Evolutionary conservation across 2,329 filamentous ascomycete species (phyloP), one percentile per base, ranked within the genome.

Genomic region (Bipolaris oryzae): DNA sequence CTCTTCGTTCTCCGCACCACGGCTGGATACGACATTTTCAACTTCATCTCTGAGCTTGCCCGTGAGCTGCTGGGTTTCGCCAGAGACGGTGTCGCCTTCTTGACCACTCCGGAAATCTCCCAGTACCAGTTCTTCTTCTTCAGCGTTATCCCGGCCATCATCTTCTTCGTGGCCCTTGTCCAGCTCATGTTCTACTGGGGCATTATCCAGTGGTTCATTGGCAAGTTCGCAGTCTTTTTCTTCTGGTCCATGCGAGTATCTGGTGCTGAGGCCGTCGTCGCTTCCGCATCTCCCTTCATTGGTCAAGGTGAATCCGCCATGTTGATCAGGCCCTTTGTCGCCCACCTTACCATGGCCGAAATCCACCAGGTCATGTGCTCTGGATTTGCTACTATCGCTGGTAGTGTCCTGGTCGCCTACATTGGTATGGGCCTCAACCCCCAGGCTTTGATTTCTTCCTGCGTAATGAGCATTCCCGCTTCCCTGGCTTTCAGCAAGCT

Each of bases 111-210:
- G 0, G 74, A 76, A 7, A 79, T 81, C 5, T 71, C 79, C 3
- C 20, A 67, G 3, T 31, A 69, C 82, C 1, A 64, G 69, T 3
- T 92, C 84, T 96, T 96, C 84, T 82, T 96, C 61, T 82, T 89
- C 47, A 80, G 83, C 47, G 92, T 96, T 60, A 83, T 96, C n/a
- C 92, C 93, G 0, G 88, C 93, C 68, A 96, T 97, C 77, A 91
- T 96, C 80, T 97, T 96, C 86, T 96, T 97, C 85, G 90, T 96
- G 56, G 87, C 92, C 1, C 82, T 96, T n/a, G 91, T 96, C 23
- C 90, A 96, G 77, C 85, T 96, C 35, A 78, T 96, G 41, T 96
- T 91, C 80, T 89, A 93, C 80, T 82, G 87, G 67, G 90, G 89
- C 2, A 82, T 92, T 61, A 80, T 96, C 50, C 92, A 96, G 78